phyloP scores from a whole-genome alignment of 345 rosid species.

The Citrus medica region DNA sequence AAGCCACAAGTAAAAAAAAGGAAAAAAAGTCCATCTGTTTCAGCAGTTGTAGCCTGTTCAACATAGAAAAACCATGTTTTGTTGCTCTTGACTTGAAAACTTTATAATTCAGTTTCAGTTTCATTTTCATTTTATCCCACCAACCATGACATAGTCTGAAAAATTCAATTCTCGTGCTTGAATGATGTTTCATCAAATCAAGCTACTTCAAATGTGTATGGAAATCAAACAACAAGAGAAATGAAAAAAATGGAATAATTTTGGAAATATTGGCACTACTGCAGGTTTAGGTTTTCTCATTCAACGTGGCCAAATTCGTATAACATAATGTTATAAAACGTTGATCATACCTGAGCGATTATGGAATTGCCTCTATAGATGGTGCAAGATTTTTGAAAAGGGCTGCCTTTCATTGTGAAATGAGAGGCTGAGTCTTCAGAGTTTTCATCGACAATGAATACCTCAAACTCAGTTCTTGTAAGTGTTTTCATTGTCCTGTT shows the following conservation, averaged over 20 bases:
- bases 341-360: constrained; percentile 65
- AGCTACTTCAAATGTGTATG: neutral
- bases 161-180: neutral
- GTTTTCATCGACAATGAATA: constrained; percentile 34
- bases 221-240: neutral
- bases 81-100: neutral
- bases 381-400: constrained; percentile 81
- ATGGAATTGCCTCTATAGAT: constrained; percentile 57
- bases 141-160: neutral
- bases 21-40: neutral
- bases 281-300: neutral
- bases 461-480: constrained; percentile 58
- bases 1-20: neutral
- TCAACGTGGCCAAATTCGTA: neutral
- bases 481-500: constrained; percentile 47
- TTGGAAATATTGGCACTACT: neutral
- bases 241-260: neutral
- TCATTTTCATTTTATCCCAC: neutral
- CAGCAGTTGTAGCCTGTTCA: neutral
- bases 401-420: constrained; percentile 58
- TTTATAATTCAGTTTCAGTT: neutral
- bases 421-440: constrained; percentile 28
- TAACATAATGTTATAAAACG: neutral
- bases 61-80: neutral
- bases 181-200: neutral